A percentile compares a stretch with the other conserved stretches of the same genome.
Evolutionary conservation across 352 stramenopile genomes (phyloP).

Genomic region (Phytophthora uliginosa): DNA sequence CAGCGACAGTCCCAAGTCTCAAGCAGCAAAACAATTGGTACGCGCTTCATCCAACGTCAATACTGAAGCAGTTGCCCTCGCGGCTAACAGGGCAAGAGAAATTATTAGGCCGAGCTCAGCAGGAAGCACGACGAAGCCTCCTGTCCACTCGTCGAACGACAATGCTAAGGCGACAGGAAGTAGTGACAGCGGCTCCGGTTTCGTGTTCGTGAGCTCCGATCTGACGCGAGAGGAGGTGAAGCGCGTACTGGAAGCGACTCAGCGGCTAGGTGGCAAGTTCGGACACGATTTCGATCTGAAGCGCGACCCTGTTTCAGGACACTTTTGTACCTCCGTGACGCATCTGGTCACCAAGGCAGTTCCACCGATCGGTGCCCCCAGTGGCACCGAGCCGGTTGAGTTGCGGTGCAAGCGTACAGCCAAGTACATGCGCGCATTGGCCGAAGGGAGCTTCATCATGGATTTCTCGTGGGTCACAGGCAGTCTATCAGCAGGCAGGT

Average conservation of each 20-base stretch:
- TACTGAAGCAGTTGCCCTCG: conserved; percentile 2
- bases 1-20: conserved; percentile 11
- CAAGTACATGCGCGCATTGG: conserved; percentile 90
- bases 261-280: conserved; percentile 73
- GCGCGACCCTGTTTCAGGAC: conserved; percentile 49
- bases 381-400: conserved; percentile 11
- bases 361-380: conserved; percentile 23
- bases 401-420: conserved; percentile 83
- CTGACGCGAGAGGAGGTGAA: conserved; percentile 65
- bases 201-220: conserved; percentile 76
- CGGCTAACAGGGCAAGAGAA: background rate
- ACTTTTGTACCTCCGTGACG: conserved; percentile 69
- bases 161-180: conserved; percentile 1
- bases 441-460: conserved; percentile 79
- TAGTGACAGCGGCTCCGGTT: conserved; percentile 17
- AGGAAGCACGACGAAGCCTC: conserved; percentile 20
- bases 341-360: conserved; percentile 83
- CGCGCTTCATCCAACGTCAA: conserved; percentile 10
- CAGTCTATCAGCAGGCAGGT: conserved; percentile 66
- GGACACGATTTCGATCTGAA: conserved; percentile 79
- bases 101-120: conserved; percentile 2
- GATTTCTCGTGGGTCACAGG: conserved; percentile 83
- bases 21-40: conserved; percentile 16
- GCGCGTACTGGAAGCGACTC: conserved; percentile 63
- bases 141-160: conserved; percentile 27